These are phyloP conservation scores for Vicia faba DNA, from an alignment of 306 rosid genomes.

Conservation along the genomic window DNA sequence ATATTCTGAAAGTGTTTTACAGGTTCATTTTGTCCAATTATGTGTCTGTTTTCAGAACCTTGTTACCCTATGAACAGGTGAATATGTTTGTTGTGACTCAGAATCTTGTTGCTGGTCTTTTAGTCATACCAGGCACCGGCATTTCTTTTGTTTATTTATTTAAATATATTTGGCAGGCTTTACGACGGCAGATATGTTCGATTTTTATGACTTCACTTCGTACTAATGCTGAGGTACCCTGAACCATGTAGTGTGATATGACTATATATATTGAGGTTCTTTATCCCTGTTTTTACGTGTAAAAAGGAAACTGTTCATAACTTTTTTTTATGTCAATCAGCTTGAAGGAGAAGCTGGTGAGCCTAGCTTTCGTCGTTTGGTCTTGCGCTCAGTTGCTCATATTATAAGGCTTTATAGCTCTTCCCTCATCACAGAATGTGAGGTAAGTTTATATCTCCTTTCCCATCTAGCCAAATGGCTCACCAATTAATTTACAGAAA, in stretches of 20 bases:
- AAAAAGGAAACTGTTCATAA: conserved; percentile 29
- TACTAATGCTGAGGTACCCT: conserved; percentile 82
- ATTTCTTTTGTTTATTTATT: conserved; percentile 26
- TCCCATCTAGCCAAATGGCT: conserved; percentile 22
- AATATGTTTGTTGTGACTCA: conserved; percentile 37
- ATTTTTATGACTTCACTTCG: conserved; percentile 94
- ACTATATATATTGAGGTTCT: conserved; percentile 19
- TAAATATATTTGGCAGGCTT: conserved; percentile 59
- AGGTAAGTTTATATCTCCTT: conserved; percentile 61
- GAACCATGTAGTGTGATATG: conserved; percentile 28
- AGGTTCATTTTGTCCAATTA: conserved; percentile 92
- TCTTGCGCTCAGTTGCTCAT: conserved; percentile 98
- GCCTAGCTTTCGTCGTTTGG: conserved; percentile 91
- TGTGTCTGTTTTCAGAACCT: conserved; percentile 75
- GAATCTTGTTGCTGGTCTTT: conserved; percentile 24
- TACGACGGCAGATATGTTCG: conserved; percentile 83
- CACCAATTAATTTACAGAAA: conserved; percentile 26
- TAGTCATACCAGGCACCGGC: conserved; percentile 32
- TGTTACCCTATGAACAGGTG: conserved; percentile 92
- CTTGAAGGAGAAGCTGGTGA: conserved; percentile 96
- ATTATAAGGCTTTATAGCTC: conserved; percentile 95
- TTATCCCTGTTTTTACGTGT: conserved; percentile 35
- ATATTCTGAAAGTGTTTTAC: conserved; percentile 32
- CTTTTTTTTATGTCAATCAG: conserved; percentile 49
- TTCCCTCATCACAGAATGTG: conserved; percentile 92